phyloP scores from a whole-genome alignment of 805 yeast species.

The Clavispora asparagi region DNA sequence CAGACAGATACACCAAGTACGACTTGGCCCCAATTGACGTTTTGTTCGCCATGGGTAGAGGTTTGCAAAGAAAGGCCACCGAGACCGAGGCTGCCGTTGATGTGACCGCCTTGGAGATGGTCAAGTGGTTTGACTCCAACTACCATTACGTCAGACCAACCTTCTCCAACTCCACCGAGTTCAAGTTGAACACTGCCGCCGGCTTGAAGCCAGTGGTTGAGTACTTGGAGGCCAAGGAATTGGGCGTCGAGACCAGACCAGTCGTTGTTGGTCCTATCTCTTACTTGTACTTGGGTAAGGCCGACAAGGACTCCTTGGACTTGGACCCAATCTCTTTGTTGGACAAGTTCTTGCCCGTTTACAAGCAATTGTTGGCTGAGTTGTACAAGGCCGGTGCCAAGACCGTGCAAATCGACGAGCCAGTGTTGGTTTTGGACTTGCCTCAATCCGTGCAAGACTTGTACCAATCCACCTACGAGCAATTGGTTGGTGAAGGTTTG shows the following conservation, averaged over 20 bases:
- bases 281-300: slow-evolving; percentile 91
- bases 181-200: slow-evolving; percentile 71
- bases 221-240: slow-evolving; percentile 94
- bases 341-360: slow-evolving; percentile 87
- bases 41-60: slow-evolving; percentile 99
- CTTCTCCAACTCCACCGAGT: slow-evolving; percentile 88
- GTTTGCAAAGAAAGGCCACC: slow-evolving; percentile 95
- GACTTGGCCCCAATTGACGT: slow-evolving; percentile 86
- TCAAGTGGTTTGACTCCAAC: slow-evolving; percentile 99
- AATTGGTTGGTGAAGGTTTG: slow-evolving; percentile 56
- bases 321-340: slow-evolving; percentile 88
- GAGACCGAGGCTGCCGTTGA: slow-evolving; percentile 86
- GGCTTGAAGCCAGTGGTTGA: slow-evolving; percentile 97
- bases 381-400: slow-evolving; percentile 93
- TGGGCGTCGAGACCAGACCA: slow-evolving; percentile 96
- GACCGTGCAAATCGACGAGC: slow-evolving; percentile 96
- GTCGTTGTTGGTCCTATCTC: slow-evolving; percentile 96
- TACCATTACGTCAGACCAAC: slow-evolving; percentile 99
- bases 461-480: slow-evolving; percentile 82
- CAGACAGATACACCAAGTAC: slow-evolving; percentile 94
- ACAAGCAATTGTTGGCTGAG: slow-evolving; percentile 82
- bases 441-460: slow-evolving; percentile 79
- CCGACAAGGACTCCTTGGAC: slow-evolving; percentile 96
- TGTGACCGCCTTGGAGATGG: slow-evolving; percentile 99
- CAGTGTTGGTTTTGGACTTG: slow-evolving; percentile 90